These are phyloP conservation scores for Annona squamosa DNA, from an alignment of 164 flowering plant genomes.

Conservation along the genomic window DNA sequence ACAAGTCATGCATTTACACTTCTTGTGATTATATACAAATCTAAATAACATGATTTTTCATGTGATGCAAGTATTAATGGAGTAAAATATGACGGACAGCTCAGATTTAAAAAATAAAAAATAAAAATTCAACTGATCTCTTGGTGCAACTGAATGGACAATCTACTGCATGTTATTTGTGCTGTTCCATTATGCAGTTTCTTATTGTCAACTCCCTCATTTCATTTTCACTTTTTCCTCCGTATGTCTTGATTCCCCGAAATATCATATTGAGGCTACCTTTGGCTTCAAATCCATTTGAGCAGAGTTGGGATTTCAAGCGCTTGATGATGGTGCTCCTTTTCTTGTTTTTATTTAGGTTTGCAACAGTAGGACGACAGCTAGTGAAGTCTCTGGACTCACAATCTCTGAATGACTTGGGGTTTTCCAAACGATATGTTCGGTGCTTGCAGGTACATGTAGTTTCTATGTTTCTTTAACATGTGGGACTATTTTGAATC, in stretches of 20 bases:
- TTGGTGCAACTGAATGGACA: too few relatives aligned
- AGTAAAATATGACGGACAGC: too few relatives aligned
- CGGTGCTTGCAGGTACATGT: slow-evolving; percentile 80
- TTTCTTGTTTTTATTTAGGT: slow-evolving; percentile 39
- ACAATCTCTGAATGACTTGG: slow-evolving; percentile 86
- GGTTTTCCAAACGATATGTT: slow-evolving; percentile 93
- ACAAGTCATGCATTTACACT: too few relatives aligned
- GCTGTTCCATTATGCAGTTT: neutral
- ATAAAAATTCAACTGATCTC: too few relatives aligned
- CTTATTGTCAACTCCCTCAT: neutral
- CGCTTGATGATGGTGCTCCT: neutral
- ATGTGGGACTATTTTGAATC: neutral
- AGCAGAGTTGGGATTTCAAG: neutral
- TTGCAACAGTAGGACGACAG: slow-evolving; percentile 80
- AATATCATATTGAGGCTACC: too few relatives aligned
- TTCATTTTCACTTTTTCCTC: neutral
- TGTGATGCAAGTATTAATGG: too few relatives aligned
- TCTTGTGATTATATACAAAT: too few relatives aligned
- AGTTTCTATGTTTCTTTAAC: neutral
- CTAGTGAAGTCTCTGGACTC: slow-evolving; percentile 75
- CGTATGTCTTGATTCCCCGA: too few relatives aligned
- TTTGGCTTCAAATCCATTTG: too few relatives aligned
- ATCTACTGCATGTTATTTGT: too few relatives aligned
- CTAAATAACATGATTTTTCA: too few relatives aligned
- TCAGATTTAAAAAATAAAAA: too few relatives aligned